Base-by-base conservation (phyloP, 345 rosid genomes). In the Corchorus olitorius region DNA sequence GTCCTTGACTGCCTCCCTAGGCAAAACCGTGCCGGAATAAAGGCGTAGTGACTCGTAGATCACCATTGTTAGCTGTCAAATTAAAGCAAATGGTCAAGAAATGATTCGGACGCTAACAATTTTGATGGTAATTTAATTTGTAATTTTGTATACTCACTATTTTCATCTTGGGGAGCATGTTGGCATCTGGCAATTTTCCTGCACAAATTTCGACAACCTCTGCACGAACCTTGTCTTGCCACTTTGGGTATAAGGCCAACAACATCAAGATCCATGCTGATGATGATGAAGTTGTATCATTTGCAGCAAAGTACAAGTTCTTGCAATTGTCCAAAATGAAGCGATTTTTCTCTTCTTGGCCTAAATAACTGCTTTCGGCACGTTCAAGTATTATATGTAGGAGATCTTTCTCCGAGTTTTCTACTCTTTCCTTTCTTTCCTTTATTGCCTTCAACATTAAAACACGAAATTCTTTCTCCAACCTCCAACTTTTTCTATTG, bases 261-360 rank as follows among this genome's bases (percentile, higher is more conserved):
- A 85, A 60, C 87, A 87, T 84, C 37, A 84, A 74, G 20, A 70
- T 52, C 90, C 90, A 87, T 10, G 87, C 50, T 6, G 84, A 78
- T 5, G 87, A 8, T 62, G 80, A 74, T 0, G 85, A 87, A 0
- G 84, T 76, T 0, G 87, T 81, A 58, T 87, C 88, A 37, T 65
- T 80, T 14, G 85, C 88, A 0, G 90, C 88, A 39, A 76, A 52
- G 73, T 78, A 85, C 19, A 85, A 78, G 77, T 83, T 83, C 81
- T 81, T 87, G 81, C 83, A 83, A 53, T 85, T 87, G 56, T 85
- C 88, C 13, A 85, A 85, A 2, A 80, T 75, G 84, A 83, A 85
- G 16, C 41, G 41, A 39, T 61, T 53, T 14, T 80, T 59, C 8
- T 6, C 41, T 39, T 39, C 72, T 34, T 77, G 53, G 33, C 55